These are phyloP conservation scores for Tetraselmis striata DNA, from an alignment of 139 green algal genomes.

Conservation along the genomic window DNA sequence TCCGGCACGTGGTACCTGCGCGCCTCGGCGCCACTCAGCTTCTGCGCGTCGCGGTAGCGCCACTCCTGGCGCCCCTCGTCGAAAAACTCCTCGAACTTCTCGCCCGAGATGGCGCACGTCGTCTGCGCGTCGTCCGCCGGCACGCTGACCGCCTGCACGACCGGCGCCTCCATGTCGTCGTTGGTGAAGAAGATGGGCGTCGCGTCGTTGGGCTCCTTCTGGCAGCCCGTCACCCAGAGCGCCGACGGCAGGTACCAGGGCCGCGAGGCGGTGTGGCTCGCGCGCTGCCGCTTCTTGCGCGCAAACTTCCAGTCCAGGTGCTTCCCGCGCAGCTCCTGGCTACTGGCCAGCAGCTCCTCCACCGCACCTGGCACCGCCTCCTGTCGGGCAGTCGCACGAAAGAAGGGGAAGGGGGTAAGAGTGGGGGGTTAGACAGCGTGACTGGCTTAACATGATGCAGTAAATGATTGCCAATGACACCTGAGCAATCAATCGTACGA, in stretches of 20 bases:
- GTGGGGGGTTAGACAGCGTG: too few species aligned
- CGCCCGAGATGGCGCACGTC: conserved; percentile 50
- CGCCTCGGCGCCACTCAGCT: conserved; percentile 24
- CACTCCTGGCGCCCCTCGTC: conserved; percentile 54
- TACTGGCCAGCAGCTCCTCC: conserved; percentile 20
- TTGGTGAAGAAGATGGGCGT: conserved; percentile 2
- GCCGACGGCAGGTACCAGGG: conserved; percentile 58
- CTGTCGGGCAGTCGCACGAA: too few species aligned
- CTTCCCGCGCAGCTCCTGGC: conserved; percentile 4
- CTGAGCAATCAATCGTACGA: too few species aligned
- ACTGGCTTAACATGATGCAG: too few species aligned
- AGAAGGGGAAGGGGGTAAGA: too few species aligned
- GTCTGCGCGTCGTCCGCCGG: conserved; percentile 41
- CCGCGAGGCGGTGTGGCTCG: conserved; percentile 12
- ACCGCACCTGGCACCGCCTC: conserved; percentile 26
- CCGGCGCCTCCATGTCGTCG: too few species aligned
- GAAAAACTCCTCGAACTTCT: conserved; percentile 65
- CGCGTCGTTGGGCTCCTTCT: not conserved
- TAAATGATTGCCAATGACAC: too few species aligned
- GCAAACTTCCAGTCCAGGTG: conserved; percentile 36
- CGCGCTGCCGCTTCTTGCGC: conserved; percentile 16
- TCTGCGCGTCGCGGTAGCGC: conserved; percentile 42
- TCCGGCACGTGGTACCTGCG: conserved; percentile 31
- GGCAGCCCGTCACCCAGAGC: conserved; percentile 54
- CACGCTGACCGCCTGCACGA: conserved; percentile 27